A percentile compares a stretch with the other conserved stretches of the same genome.
Evolutionary conservation across 345 rosid genomes (phyloP).

Genomic region (Moringa oleifera): DNA sequence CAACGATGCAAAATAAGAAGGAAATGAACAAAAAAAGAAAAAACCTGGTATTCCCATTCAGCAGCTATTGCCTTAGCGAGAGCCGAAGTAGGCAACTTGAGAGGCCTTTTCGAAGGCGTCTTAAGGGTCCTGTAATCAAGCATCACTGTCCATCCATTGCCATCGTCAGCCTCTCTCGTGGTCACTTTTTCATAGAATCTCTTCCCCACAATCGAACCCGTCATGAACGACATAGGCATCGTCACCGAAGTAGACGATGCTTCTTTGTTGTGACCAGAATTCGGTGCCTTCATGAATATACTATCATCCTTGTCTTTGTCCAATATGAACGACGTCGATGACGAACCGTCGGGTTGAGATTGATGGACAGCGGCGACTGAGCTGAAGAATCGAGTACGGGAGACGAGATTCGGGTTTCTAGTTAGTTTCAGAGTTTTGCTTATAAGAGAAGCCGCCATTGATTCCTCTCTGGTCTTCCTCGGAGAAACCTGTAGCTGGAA

Average conservation of each 20-base stretch:
- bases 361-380: conserved; percentile 34
- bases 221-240: conserved; percentile 87
- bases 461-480: neutral
- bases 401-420: conserved; percentile 16
- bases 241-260: conserved; percentile 51
- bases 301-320: conserved; percentile 27
- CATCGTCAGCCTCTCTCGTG: conserved; percentile 83
- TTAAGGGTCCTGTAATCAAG: conserved; percentile 93
- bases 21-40: neutral
- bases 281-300: conserved; percentile 42
- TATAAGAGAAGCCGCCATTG: conserved; percentile 42
- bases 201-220: conserved; percentile 92
- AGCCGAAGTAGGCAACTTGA: conserved; percentile 67
- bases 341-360: conserved; percentile 31
- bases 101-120: conserved; percentile 77
- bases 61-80: conserved; percentile 90
- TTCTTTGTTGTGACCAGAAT: conserved; percentile 19
- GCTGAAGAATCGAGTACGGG: conserved; percentile 32
- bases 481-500: neutral
- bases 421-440: conserved; percentile 37
- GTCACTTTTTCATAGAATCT: conserved; percentile 75
- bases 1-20: too few species aligned
- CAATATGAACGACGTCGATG: conserved; percentile 55
- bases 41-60: conserved; percentile 97
- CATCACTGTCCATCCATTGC: conserved; percentile 90